Evolutionary conservation across 345 rosid genomes (phyloP).

Genomic region (Eutrema heterophyllum): DNA sequence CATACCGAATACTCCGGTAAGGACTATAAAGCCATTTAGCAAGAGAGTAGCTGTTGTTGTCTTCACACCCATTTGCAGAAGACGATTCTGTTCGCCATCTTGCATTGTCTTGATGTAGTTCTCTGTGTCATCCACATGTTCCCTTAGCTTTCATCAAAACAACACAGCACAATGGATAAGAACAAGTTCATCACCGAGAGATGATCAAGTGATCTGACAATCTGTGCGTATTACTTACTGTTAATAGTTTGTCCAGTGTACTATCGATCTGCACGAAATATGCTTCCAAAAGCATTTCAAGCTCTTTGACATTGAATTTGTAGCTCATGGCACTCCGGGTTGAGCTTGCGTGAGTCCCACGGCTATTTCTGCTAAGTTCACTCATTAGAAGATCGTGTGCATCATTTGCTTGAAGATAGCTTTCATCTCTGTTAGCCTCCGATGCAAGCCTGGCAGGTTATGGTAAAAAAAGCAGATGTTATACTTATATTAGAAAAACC

Average conservation of each 20-base stretch:
- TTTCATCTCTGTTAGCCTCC: conserved; percentile 36
- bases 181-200: not conserved
- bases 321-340: conserved; percentile 62
- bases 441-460: conserved; percentile 40
- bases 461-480: conserved; percentile 11
- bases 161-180: conserved; percentile 8
- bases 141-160: conserved; percentile 64
- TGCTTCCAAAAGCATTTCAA: conserved; percentile 98
- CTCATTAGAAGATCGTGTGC: conserved; percentile 47
- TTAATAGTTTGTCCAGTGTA: conserved; percentile 78
- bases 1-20: conserved; percentile 78
- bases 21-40: conserved; percentile 55
- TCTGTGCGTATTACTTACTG: conserved; percentile 45
- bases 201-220: not conserved
- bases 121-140: conserved; percentile 91
- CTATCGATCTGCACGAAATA: conserved; percentile 93
- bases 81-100: conserved; percentile 94
- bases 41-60: conserved; percentile 84
- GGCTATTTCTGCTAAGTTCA: conserved; percentile 50
- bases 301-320: conserved; percentile 78
- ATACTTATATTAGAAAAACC: not conserved
- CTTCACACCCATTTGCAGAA: conserved; percentile 93
- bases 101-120: conserved; percentile 94
- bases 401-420: conserved; percentile 38
- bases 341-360: conserved; percentile 59